These are phyloP conservation scores for Phlyctochytrium bullatum DNA, from an alignment of 192 early-diverging fungal species.

Conservation along the genomic window DNA sequence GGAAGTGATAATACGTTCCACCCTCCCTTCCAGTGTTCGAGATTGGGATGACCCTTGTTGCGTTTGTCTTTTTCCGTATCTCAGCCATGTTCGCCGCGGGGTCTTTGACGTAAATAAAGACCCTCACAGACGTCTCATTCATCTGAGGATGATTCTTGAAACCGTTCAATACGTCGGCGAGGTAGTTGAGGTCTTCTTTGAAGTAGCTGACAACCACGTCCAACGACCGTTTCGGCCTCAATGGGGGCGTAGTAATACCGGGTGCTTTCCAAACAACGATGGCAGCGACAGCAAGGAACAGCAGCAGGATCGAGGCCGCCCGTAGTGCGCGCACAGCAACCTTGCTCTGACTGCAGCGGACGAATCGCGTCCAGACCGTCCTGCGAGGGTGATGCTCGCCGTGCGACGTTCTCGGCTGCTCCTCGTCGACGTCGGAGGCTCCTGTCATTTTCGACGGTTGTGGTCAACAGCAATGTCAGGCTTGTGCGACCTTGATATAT, in stretches of 20 bases:
- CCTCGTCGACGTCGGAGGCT: no score
- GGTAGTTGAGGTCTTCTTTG: not conserved
- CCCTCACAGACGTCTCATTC: not conserved
- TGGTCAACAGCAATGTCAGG: no score
- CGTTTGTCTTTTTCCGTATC: not conserved
- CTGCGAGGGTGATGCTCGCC: constrained; percentile 34
- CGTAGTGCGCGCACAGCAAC: no score
- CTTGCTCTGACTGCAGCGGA: constrained; percentile 21
- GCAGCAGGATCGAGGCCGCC: constrained; percentile 4
- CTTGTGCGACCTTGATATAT: no score
- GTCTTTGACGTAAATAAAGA: constrained; percentile 3
- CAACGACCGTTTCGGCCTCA: not conserved
- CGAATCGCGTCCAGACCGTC: constrained; percentile 23
- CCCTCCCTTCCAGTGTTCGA: not conserved
- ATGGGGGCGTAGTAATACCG: not conserved
- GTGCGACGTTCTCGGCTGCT: no score
- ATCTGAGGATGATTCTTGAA: not conserved
- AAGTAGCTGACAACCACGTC: not conserved
- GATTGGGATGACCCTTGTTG: not conserved
- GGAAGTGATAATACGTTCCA: not conserved
- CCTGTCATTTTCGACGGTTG: no score
- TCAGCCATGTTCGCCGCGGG: not conserved
- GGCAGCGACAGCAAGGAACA: not conserved
- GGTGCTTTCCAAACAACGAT: no score
- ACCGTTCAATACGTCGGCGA: not conserved